Base-by-base conservation (phyloP, 306 rosid genomes). In the Arachis hypogaea region DNA sequence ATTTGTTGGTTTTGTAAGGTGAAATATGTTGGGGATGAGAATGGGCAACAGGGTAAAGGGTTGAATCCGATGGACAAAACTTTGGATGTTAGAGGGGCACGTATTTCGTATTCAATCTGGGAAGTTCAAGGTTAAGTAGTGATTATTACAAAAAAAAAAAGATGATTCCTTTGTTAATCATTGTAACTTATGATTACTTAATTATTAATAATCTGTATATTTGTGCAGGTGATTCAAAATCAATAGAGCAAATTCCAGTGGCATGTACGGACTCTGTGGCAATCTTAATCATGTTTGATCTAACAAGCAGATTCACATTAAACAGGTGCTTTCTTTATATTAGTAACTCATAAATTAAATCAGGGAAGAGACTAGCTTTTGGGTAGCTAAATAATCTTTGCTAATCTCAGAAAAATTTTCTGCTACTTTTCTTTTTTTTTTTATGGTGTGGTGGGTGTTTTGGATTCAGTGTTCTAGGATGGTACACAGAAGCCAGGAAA, bases 261-360 rank as follows among this genome's bases (percentile, higher is more conserved):
- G 97, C 99, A 64, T 94, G 99, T 71, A 86, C 71, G 77, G 97
- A 92, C 49, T 89, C 99, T 1, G 97, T 89, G 57, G 97, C 99
- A 33, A 89, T 94, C 81, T 81, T 94, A 70, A 83, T 81, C 77
- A 94, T 94, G 99, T 94, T 94, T 81, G 99, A 94, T 88, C 90
- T 94, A 75, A 94, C 99, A 54, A 91, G 99, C 72, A 89, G 99
- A 71, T 82, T 92, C 75, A 94, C 99, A 7, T 86, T 94, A 82
- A 92, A 87, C 80, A 86, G 89, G 99, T 92, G 28, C 1, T 12
- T 10, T 29, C 54, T 42, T 55, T 7, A n/a, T 46, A 14, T 33
- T 6, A 33, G 4, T 30, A 49, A 10, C 3, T 30, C 68, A 33
- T 18, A 3, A 36, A 22, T 41, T 28, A 12, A 63, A 55, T 57